These are phyloP conservation scores for Urochloa ruziziensis DNA, from an alignment of 176 grass and related monocot genomes.

Conservation along the genomic window DNA sequence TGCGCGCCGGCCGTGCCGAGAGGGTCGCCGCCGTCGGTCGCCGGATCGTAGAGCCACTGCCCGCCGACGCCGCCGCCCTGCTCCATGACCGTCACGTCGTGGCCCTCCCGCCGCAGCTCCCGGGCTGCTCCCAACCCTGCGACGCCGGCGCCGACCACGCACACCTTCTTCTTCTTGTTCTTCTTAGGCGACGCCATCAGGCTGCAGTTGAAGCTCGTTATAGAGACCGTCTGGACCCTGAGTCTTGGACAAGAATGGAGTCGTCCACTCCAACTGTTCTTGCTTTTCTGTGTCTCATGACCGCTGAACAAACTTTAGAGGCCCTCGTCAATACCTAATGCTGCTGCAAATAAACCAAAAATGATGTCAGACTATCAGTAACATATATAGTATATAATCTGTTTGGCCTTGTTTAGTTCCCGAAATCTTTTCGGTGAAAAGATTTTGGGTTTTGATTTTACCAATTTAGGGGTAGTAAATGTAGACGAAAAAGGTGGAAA, in stretches of 20 bases:
- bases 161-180: too few relatives aligned
- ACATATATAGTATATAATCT: too few relatives aligned
- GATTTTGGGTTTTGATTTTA: too few relatives aligned
- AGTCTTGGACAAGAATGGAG: background rate
- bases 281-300: too few relatives aligned
- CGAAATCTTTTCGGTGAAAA: too few relatives aligned
- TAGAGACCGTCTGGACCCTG: too few relatives aligned
- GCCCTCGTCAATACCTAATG: background rate
- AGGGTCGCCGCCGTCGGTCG: background rate
- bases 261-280: background rate
- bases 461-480: too few relatives aligned
- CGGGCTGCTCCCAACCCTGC: conserved; percentile 13
- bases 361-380: background rate
- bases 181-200: background rate
- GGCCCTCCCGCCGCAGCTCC: conserved; percentile 44
- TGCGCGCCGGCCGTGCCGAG: conserved; percentile 15
- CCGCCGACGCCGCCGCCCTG: conserved; percentile 35
- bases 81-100: conserved; percentile 41
- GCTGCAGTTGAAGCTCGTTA: background rate
- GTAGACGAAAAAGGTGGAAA: too few relatives aligned
- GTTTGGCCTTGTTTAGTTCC: too few relatives aligned
- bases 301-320: background rate
- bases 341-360: background rate
- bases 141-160: conserved; percentile 40
- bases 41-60: conserved; percentile 52